Conservation (phyloP, 108 stramenopile species). For the Schizochytrium sp. region DNA sequence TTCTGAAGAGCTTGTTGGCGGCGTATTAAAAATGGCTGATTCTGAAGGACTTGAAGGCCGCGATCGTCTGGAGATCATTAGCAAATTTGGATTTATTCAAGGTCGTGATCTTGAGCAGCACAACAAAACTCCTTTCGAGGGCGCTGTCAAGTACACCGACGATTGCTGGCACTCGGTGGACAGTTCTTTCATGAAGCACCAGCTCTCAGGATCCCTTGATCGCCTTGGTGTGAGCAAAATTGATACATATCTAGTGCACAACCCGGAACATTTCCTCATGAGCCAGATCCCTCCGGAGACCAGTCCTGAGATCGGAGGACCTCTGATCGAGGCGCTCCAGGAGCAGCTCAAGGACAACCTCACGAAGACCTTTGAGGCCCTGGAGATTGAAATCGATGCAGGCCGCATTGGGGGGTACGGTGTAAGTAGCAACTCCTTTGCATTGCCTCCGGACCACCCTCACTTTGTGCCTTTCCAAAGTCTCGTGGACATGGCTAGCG, state of each 20-base stretch:
- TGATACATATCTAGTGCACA: constrained; percentile 54
- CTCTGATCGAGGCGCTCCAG: background rate
- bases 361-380: constrained; percentile 9
- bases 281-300: constrained; percentile 19
- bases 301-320: background rate
- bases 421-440: constrained; percentile 58
- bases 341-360: background rate
- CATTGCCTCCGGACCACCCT: constrained; percentile 36
- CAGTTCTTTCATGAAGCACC: constrained; percentile 13
- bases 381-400: background rate
- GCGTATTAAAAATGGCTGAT: background rate
- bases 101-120: constrained; percentile 7
- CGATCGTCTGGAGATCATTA: background rate
- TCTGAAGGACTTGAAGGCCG: background rate
- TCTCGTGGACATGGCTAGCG: background rate
- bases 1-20: constrained; percentile 3
- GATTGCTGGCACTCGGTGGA: constrained; percentile 55
- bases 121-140: background rate
- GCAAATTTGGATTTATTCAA: constrained; percentile 57
- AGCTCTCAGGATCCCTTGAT: background rate
- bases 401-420: constrained; percentile 44
- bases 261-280: constrained; percentile 51
- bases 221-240: background rate
- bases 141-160: constrained; percentile 55
- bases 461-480: constrained; percentile 49